Evolutionary conservation across 495 filamentous ascomycete genomes (phyloP).

Genomic region (Penicillium lagena): DNA sequence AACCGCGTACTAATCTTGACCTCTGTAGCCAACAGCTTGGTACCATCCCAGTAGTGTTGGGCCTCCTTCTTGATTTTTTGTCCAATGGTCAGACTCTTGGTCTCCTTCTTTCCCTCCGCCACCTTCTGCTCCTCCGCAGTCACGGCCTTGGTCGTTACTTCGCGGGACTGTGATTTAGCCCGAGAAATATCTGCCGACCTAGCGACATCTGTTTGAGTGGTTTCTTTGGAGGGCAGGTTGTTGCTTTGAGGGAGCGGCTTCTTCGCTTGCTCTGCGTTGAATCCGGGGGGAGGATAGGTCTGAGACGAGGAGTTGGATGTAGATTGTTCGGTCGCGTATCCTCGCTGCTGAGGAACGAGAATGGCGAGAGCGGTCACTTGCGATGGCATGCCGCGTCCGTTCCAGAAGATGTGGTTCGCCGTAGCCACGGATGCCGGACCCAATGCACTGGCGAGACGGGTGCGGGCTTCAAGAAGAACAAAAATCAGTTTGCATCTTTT

Average conservation of each 20-base stretch:
- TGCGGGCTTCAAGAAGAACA: slow-evolving; percentile 15
- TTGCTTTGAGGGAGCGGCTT: slow-evolving; percentile 62
- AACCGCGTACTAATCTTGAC: slow-evolving; percentile 85
- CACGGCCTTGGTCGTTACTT: slow-evolving; percentile 38
- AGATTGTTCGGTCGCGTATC: slow-evolving; percentile 67
- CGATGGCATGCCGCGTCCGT: slow-evolving; percentile 50
- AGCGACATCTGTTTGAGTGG: slow-evolving; percentile 13
- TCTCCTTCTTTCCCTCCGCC: slow-evolving; percentile 65
- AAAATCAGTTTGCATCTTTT: background rate
- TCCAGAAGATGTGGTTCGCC: slow-evolving; percentile 48
- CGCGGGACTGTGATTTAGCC: slow-evolving; percentile 35
- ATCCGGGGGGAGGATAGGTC: slow-evolving; percentile 80
- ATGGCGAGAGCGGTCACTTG: slow-evolving; percentile 60
- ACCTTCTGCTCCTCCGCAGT: slow-evolving; percentile 45
- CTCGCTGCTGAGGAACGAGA: slow-evolving; percentile 53
- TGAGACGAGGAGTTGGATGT: slow-evolving; percentile 46
- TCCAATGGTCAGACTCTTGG: slow-evolving; percentile 78
- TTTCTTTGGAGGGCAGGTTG: slow-evolving; percentile 19
- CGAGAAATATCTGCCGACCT: slow-evolving; percentile 34
- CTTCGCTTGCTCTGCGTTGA: slow-evolving; percentile 86
- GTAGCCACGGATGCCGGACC: slow-evolving; percentile 25
- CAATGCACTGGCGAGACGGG: slow-evolving; percentile 25
- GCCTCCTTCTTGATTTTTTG: slow-evolving; percentile 91
- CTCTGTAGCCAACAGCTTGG: slow-evolving; percentile 91
- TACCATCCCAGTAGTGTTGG: slow-evolving; percentile 98